Percentiles rank a stretch among this genome's conserved stretches.
These are phyloP conservation scores for Rhodotorula mucilaginosa DNA, from an alignment of 1,284 basidiomycete species.

Conservation along the genomic window DNA sequence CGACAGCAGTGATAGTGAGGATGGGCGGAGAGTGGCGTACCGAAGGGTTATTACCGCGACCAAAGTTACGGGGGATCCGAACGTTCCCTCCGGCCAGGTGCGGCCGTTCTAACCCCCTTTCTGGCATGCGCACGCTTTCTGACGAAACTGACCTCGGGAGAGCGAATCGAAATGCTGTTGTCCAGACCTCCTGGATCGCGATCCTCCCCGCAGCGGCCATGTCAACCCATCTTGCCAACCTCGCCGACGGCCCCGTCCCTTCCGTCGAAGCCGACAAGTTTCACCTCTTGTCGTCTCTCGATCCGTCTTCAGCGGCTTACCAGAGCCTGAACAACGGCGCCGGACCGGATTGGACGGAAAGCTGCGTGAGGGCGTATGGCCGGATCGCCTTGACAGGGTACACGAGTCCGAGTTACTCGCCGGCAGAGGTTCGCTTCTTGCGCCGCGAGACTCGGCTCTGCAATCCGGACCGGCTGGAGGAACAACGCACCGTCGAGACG, in stretches of 20 bases:
- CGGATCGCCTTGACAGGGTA: slow-evolving; percentile 34
- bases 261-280: slow-evolving; percentile 1
- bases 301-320: slow-evolving; percentile 5
- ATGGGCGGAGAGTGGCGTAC: neutral
- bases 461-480: neutral
- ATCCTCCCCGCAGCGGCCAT: slow-evolving; percentile 1
- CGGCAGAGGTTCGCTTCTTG: slow-evolving; percentile 23
- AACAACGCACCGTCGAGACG: slow-evolving; percentile 5
- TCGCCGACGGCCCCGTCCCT: slow-evolving; percentile 15
- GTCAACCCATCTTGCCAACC: neutral
- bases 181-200: slow-evolving; percentile 17
- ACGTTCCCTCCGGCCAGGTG: slow-evolving; percentile 37
- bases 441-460: neutral
- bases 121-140: neutral
- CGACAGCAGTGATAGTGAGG: slow-evolving; percentile 8
- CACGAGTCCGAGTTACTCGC: slow-evolving; percentile 21
- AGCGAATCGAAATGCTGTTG: no score
- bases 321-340: slow-evolving; percentile 2
- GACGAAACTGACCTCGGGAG: neutral
- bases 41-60: slow-evolving; percentile 19
- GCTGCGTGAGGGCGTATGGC: slow-evolving; percentile 17
- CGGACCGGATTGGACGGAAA: slow-evolving; percentile 20
- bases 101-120: neutral
- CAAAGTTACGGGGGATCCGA: slow-evolving; percentile 39
- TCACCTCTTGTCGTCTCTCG: slow-evolving; percentile 9